These are phyloP conservation scores for Logfia minima DNA, from an alignment of 129 eudicot species.

Conservation along the genomic window DNA sequence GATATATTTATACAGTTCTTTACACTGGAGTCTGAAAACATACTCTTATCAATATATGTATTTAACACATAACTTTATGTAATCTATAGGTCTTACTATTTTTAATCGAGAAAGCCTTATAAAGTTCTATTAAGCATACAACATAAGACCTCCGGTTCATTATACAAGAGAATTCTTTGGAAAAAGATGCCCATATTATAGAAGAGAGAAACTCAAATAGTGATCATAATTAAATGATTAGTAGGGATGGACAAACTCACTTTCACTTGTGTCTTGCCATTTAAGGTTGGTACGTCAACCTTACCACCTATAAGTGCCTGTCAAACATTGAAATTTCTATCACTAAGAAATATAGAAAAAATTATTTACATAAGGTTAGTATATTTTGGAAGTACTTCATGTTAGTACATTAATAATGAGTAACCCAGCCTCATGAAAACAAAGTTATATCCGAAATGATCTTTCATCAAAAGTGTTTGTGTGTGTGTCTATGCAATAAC, in stretches of 20 bases:
- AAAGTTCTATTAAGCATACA: background rate
- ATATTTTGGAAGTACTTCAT: background rate
- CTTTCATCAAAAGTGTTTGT: background rate
- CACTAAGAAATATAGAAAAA: background rate
- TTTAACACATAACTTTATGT: background rate
- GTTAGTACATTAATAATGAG: background rate
- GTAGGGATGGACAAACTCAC: constrained; percentile 41
- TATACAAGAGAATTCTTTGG: background rate
- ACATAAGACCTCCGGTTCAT: background rate
- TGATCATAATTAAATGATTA: background rate
- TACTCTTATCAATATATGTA: background rate
- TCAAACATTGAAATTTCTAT: constrained; percentile 16
- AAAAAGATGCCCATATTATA: background rate
- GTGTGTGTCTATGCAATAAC: background rate
- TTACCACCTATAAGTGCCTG: constrained; percentile 94
- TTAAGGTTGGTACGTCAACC: constrained; percentile 82
- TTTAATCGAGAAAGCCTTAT: background rate
- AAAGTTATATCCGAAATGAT: background rate
- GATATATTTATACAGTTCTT: constrained; percentile 2
- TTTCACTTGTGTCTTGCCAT: constrained; percentile 62
- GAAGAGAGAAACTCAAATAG: background rate
- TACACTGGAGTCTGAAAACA: background rate
- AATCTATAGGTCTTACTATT: background rate
- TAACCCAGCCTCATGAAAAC: constrained; percentile 4
- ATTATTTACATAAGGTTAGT: background rate